phyloP scores from a whole-genome alignment of 345 rosid species.

The Populus tremula region DNA sequence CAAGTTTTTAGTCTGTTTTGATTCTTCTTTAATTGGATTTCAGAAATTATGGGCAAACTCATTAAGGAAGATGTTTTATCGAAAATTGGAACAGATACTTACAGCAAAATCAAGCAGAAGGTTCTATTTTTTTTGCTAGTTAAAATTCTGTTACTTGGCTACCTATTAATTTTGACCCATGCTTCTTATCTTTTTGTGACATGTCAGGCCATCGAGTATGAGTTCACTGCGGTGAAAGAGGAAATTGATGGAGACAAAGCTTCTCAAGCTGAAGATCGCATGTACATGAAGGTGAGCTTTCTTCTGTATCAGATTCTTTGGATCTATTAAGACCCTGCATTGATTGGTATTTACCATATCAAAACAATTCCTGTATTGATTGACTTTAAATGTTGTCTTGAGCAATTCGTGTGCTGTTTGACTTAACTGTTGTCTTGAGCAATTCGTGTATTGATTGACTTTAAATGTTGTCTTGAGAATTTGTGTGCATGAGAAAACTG shows the following conservation, averaged over 20 bases:
- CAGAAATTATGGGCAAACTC: slow-evolving; percentile 87
- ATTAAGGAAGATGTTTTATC: slow-evolving; percentile 58
- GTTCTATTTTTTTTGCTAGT: slow-evolving; percentile 22
- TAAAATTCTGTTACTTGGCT: not conserved
- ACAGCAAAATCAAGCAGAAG: slow-evolving; percentile 59
- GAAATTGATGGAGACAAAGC: slow-evolving; percentile 55
- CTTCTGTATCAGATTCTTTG: not conserved
- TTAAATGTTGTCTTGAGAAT: not conserved
- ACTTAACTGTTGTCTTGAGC: not conserved
- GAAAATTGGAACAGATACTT: slow-evolving; percentile 59
- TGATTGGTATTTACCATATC: not conserved
- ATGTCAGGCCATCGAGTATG: slow-evolving; percentile 45
- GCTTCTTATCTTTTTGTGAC: slow-evolving; percentile 1
- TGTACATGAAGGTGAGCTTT: slow-evolving; percentile 73
- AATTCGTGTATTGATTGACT: not conserved
- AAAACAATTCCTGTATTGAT: slow-evolving; percentile 2
- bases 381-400: no score
- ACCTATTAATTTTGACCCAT: not conserved
- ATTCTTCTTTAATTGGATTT: slow-evolving; percentile 22
- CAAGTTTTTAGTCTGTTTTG: not conserved
- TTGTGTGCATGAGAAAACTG: not conserved
- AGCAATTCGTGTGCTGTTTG: slow-evolving; percentile 1
- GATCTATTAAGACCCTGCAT: not conserved
- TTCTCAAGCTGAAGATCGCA: slow-evolving; percentile 46
- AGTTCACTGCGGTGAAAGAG: slow-evolving; percentile 69